These are phyloP conservation scores for Trichomonascaceae sp. DNA, from an alignment of 1,139 yeast species.

Conservation along the genomic window DNA sequence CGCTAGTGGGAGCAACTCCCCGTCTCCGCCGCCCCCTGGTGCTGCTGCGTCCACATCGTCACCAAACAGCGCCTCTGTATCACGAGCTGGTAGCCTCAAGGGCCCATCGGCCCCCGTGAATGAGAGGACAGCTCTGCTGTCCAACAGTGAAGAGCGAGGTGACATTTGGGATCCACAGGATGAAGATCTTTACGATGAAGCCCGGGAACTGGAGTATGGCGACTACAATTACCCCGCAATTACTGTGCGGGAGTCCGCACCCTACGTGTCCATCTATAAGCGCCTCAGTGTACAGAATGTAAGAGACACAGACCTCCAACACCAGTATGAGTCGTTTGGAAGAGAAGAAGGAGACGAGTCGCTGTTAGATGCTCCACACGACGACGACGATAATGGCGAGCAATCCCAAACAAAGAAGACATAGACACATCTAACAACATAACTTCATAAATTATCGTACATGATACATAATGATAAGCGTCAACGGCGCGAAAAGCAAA, in stretches of 20 bases:
- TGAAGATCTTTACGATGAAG: conserved; percentile 31
- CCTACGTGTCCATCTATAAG: conserved; percentile 12
- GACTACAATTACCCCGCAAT: conserved; percentile 48
- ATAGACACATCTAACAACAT: neutral
- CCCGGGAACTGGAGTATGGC: conserved; percentile 36
- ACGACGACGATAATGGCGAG: neutral
- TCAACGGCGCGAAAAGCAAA: conserved; percentile 11
- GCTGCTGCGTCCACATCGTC: too few species aligned
- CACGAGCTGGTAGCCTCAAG: neutral
- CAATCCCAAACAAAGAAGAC: neutral
- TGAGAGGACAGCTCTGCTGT: neutral
- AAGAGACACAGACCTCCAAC: conserved; percentile 8
- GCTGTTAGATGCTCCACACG: neutral
- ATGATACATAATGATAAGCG: too few species aligned
- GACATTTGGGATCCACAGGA: conserved; percentile 16
- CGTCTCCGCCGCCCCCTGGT: neutral
- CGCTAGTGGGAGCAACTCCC: neutral
- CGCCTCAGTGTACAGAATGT: conserved; percentile 9
- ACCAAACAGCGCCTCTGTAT: neutral
- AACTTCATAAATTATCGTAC: too few species aligned
- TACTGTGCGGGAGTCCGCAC: conserved; percentile 30
- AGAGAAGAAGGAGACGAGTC: neutral
- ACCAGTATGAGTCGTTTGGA: conserved; percentile 9
- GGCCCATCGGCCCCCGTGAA: neutral
- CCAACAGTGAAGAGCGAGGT: neutral